Base-by-base conservation (phyloP, 2,329 filamentous ascomycete species). In the Stemphylium lycopersici region DNA sequence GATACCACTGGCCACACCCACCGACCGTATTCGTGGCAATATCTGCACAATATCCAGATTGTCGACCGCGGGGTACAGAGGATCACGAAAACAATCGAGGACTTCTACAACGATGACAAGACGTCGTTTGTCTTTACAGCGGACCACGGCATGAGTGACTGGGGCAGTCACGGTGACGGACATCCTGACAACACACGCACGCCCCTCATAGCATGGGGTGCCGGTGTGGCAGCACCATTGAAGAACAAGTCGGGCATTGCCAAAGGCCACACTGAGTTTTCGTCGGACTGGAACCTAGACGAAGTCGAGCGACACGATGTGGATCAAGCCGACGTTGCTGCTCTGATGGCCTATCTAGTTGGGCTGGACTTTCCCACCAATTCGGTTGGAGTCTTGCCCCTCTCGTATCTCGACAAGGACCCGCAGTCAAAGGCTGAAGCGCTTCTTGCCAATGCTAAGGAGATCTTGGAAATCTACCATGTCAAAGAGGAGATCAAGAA, bases 121-220 rank as follows among this genome's bases (percentile, higher is more conserved):
- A 98, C 95, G 0, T 91, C 96, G 0, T 99, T 93, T 72, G 86
- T 99, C 13, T 99, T 99, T 72, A 99, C 96, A 1, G 95, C 95
- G 6, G 95, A 99, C 70, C 95, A 99, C 74, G 95, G 95, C 15
- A 99, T 99, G 95, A 98, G 91, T 70, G 95, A 99, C 76, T 97
- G 90, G 88, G 95, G 96, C n/a, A 98, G 93, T 66, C 96, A 99
- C 73, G 96, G 96, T 33, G 95, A 99, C 74, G 95, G 95, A 6
- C 93, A 99, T 76, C 95, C 95, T 0, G 90, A 99, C 74, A 99
- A 98, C 68, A 99, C 95, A 3, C 86, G 95, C 45, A 99, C 95
- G 0, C 95, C 95, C 0, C 80, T 99, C 29, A 90, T 99, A 63
- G 87, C 84, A 2, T 99, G 95, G 95, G 95, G 95, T 10, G 91